Conservation (phyloP, 2,329 filamentous ascomycete genomes). For the Aspergillus latus region DNA sequence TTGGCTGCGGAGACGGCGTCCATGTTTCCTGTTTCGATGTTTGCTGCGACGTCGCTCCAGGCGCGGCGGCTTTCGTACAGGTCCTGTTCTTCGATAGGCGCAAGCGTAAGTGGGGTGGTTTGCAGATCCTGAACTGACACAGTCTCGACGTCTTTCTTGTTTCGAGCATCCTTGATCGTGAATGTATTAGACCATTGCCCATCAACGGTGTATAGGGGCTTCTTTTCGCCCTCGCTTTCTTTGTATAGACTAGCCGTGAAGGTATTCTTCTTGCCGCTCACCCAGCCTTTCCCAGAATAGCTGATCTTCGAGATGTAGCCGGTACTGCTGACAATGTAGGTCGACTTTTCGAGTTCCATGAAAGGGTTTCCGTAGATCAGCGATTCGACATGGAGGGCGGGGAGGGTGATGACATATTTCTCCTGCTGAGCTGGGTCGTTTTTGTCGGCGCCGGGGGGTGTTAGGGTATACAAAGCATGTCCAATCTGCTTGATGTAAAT, state of each 20-base stretch:
- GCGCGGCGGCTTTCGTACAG: slow-evolving; percentile 83
- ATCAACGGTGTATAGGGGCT: slow-evolving; percentile 72
- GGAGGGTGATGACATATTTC: slow-evolving; percentile 86
- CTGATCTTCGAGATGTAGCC: slow-evolving; percentile 89
- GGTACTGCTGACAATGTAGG: slow-evolving; percentile 80
- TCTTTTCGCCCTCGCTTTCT: slow-evolving; percentile 64
- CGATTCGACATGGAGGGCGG: slow-evolving; percentile 88
- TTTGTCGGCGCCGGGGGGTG: slow-evolving; percentile 53
- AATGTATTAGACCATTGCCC: slow-evolving; percentile 90
- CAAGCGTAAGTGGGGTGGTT: slow-evolving; percentile 68
- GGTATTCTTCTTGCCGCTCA: slow-evolving; percentile 93
- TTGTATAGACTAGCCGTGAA: slow-evolving; percentile 75
- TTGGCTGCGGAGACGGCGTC: slow-evolving; percentile 77
- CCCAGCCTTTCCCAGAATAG: slow-evolving; percentile 90
- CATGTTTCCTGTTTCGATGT: slow-evolving; percentile 80
- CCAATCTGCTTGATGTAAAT: slow-evolving; percentile 95
- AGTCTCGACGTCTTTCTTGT: slow-evolving; percentile 53
- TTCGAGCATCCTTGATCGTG: slow-evolving; percentile 68
- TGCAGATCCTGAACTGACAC: slow-evolving; percentile 61
- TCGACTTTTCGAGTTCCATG: slow-evolving; percentile 82
- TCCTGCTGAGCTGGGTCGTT: slow-evolving; percentile 49
- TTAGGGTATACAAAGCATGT: slow-evolving; percentile 76
- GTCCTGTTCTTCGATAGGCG: slow-evolving; percentile 75
- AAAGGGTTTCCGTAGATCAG: slow-evolving; percentile 74
- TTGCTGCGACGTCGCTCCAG: slow-evolving; percentile 81